These are phyloP conservation scores for Phytophthora constricta DNA, from an alignment of 352 stramenopile genomes.

Conservation along the genomic window DNA sequence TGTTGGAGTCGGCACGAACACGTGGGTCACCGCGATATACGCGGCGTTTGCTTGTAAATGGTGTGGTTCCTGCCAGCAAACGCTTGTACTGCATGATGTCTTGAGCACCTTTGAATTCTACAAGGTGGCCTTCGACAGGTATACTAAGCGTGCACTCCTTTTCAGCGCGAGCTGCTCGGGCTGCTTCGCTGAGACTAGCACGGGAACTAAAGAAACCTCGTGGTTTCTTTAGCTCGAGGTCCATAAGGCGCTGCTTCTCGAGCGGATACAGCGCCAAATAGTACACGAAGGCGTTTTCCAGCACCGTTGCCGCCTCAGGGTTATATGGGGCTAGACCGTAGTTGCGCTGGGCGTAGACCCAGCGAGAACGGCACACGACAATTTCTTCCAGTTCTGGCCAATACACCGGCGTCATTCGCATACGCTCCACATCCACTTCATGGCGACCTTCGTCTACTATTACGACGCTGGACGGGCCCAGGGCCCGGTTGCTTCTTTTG, in stretches of 20 bases:
- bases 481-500: conserved; percentile 52
- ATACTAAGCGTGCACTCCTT: conserved; percentile 72
- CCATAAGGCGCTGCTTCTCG: conserved; percentile 64
- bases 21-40: conserved; percentile 82
- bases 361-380: conserved; percentile 73
- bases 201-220: conserved; percentile 57
- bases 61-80: conserved; percentile 73
- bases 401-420: conserved; percentile 85
- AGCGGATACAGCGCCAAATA: conserved; percentile 73
- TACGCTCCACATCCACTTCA: conserved; percentile 78
- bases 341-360: conserved; percentile 85
- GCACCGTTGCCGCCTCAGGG: conserved; percentile 44
- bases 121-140: conserved; percentile 78
- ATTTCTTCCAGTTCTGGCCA: conserved; percentile 76
- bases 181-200: conserved; percentile 34
- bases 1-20: conserved; percentile 60
- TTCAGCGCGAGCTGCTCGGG: conserved; percentile 36
- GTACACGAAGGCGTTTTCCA: conserved; percentile 78
- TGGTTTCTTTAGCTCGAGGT: conserved; percentile 53
- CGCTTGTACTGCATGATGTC: conserved; percentile 89
- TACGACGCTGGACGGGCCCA: conserved; percentile 57
- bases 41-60: conserved; percentile 81
- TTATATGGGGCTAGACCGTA: conserved; percentile 85
- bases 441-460: conserved; percentile 84
- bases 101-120: conserved; percentile 79